Conservation (phyloP, 352 stramenopile species). For the Phytophthora pseudosyringae region DNA sequence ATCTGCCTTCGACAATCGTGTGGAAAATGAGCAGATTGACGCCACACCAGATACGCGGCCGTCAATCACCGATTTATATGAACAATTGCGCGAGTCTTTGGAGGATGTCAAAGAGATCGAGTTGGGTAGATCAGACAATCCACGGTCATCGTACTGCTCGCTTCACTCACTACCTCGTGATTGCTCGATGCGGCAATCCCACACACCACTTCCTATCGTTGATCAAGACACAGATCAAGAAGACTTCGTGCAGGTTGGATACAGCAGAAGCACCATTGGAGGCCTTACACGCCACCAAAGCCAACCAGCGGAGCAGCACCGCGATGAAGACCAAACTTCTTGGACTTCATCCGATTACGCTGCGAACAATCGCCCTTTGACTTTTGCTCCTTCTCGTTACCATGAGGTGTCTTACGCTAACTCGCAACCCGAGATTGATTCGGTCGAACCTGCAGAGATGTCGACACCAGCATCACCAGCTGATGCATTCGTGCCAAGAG, state of each 20-base stretch:
- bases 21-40: slow-evolving; percentile 12
- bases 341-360: slow-evolving; percentile 4
- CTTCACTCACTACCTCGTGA: slow-evolving; percentile 12
- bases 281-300: slow-evolving; percentile 10
- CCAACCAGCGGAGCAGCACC: slow-evolving; percentile 6
- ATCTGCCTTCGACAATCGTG: background rate
- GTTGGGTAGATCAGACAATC: slow-evolving; percentile 3
- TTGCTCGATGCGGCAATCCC: background rate
- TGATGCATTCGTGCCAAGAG: background rate
- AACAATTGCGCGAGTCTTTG: slow-evolving; percentile 34
- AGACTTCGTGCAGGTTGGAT: slow-evolving; percentile 3
- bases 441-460: background rate
- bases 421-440: slow-evolving; percentile 5
- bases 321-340: background rate
- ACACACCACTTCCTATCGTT: slow-evolving; percentile 20
- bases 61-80: slow-evolving; percentile 30
- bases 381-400: background rate
- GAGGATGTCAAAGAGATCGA: slow-evolving; percentile 29
- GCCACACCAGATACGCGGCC: slow-evolving; percentile 5
- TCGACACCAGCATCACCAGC: background rate
- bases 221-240: slow-evolving; percentile 14
- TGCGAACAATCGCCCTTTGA: background rate
- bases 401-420: background rate
- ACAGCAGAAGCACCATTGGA: slow-evolving; percentile 17
- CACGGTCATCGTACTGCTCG: slow-evolving; percentile 13